These are phyloP conservation scores for Auriscalpium microsporum DNA, from an alignment of 768 basidiomycete species.

Conservation along the genomic window DNA sequence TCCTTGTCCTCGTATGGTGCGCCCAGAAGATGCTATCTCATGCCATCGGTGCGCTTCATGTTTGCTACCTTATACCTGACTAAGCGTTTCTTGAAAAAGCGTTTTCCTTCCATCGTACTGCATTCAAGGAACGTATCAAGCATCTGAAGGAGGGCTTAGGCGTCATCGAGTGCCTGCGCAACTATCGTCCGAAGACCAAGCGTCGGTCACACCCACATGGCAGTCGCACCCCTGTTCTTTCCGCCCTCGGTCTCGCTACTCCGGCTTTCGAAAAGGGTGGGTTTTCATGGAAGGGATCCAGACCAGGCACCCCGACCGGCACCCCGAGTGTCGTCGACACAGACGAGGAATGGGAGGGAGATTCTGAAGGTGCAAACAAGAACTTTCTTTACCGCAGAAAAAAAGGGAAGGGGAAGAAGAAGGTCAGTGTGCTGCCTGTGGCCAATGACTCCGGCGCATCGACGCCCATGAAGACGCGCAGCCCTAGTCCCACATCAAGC, in stretches of 20 bases:
- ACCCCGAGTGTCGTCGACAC: neutral
- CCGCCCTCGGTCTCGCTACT: conserved; percentile 7
- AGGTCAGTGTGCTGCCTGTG: neutral
- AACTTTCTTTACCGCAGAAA: conserved; percentile 15
- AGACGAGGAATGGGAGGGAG: conserved; percentile 17
- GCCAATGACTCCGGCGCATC: conserved; percentile 9
- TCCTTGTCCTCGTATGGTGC: conserved; percentile 56
- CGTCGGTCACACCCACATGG: conserved; percentile 3
- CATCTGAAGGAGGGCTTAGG: conserved; percentile 43
- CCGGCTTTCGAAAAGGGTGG: conserved; percentile 23
- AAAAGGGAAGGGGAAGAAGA: conserved; percentile 22
- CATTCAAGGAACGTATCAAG: conserved; percentile 64
- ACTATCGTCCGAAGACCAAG: conserved; percentile 49
- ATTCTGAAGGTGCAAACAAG: conserved; percentile 25
- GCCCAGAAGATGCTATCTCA: conserved; percentile 64
- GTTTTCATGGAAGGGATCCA: neutral
- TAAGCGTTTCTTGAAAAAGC: conserved; percentile 27
- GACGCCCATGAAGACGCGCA: neutral
- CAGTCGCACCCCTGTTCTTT: conserved; percentile 13
- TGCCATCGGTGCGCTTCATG: conserved; percentile 35
- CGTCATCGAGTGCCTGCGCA: conserved; percentile 59
- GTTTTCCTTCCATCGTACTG: conserved; percentile 69
- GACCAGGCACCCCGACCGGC: neutral
- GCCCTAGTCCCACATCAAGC: neutral
- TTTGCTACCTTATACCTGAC: neutral